Conservation (phyloP, 2,329 filamentous ascomycete species). For the Sclerotinia borealis region DNA sequence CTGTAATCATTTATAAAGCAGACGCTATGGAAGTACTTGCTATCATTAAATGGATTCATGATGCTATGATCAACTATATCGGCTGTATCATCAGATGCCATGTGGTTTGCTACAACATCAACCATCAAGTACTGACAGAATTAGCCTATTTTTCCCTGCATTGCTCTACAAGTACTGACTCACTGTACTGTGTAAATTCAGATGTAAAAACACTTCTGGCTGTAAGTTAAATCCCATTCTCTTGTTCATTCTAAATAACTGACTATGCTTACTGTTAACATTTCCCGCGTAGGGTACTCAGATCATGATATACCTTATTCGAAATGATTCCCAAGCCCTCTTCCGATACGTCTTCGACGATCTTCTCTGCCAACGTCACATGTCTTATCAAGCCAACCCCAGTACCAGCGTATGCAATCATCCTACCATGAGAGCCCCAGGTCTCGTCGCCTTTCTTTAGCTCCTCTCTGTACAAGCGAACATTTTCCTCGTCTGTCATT, state of each 20-base stretch:
- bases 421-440: slow-evolving; percentile 45
- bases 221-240: too few relatives aligned
- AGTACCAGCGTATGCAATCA: slow-evolving; percentile 58
- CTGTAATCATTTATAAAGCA: slow-evolving; percentile 35
- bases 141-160: neutral
- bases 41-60: slow-evolving; percentile 37
- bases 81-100: slow-evolving; percentile 30
- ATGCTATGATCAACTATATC: slow-evolving; percentile 35
- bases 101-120: slow-evolving; percentile 46
- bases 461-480: slow-evolving; percentile 38
- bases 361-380: slow-evolving; percentile 43
- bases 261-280: too few relatives aligned
- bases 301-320: neutral
- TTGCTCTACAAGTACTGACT: too few relatives aligned
- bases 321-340: neutral
- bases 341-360: slow-evolving; percentile 35
- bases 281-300: neutral
- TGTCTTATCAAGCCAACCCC: slow-evolving; percentile 53
- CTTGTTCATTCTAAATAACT: too few relatives aligned
- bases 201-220: too few relatives aligned
- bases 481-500: slow-evolving; percentile 36
- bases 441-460: slow-evolving; percentile 43
- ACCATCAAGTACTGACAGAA: slow-evolving; percentile 41
- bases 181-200: too few relatives aligned
- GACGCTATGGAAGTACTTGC: slow-evolving; percentile 31